Base-by-base conservation (phyloP, 805 yeast species). In the Torulaspora quercuum region DNA sequence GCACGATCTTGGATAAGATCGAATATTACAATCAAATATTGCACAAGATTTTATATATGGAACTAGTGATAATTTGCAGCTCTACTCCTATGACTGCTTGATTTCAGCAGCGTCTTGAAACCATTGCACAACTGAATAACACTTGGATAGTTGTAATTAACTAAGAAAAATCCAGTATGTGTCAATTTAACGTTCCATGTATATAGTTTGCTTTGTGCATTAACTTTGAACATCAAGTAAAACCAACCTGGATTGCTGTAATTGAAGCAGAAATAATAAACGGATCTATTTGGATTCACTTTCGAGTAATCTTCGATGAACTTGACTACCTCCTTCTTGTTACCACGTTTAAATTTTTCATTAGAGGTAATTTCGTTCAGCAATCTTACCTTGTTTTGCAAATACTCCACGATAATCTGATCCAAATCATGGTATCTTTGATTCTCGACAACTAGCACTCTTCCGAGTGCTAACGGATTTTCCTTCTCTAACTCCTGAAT, bases 221-320 rank as follows among this genome's bases (percentile, higher is more conserved):
- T 84, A 25, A 88, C 79, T 65, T 90, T 90, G 71, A 90, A 90
- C 63, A 89, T 74, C 41, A 92, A 67, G 52, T 77, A 70, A 60
- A 92, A 88, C 78, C 90, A 86, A n/a, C 98, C 97, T 2, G 99
- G 96, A 26, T 81, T 77, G 52, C 80, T 82, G 61, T 84, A 85
- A 62, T 94, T 95, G 61, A 78, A 80, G 57, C 95, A 84, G 68
- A 89, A 92, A 26, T 87, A 86, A 57, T 92, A 92, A 10, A 86
- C 87, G 41, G 95, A 82, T 64, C 88, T 80, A 53, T 80, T 81
- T 28, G 95, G 92, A 54, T 89, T 88, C 19, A 96, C 97, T 52
- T 78, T 81, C 2, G 95, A 82, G 59, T 87, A 92, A 20, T 90
- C 79, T 42, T 85, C 83, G 48, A 92, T 73, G 84, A 94, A 88